Evolutionary conservation across 192 early-diverging fungal species (phyloP).

Genomic region (Chytriomyces sp.): DNA sequence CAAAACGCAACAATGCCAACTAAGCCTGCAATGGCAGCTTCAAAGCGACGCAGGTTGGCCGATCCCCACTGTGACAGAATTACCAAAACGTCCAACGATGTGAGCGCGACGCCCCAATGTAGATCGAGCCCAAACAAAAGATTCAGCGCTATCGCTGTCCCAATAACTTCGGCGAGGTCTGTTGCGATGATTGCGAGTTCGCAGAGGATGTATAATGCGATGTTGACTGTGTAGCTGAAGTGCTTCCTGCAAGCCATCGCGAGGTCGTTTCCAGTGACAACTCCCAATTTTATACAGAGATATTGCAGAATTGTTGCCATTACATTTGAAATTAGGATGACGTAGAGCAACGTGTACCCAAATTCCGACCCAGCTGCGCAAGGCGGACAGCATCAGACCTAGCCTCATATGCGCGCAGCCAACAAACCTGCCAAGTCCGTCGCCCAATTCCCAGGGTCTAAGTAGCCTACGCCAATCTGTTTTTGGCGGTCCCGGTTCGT

Average conservation of each 20-base stretch:
- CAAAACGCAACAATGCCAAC: constrained; percentile 65
- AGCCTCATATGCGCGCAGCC: constrained; percentile 25
- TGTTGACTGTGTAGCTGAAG: constrained; percentile 58
- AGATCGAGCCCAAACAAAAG: constrained; percentile 71
- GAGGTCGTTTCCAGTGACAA: constrained; percentile 71
- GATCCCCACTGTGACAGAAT: constrained; percentile 64
- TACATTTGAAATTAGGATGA: constrained; percentile 72
- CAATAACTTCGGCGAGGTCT: constrained; percentile 83
- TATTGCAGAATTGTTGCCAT: constrained; percentile 78
- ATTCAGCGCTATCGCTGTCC: constrained; percentile 80
- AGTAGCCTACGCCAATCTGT: constrained; percentile 52
- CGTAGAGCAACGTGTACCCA: constrained; percentile 70
- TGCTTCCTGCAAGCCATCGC: constrained; percentile 66
- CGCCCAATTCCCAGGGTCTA: constrained; percentile 87
- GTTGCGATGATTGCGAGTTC: constrained; percentile 79
- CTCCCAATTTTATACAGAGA: constrained; percentile 73
- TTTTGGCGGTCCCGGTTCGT: background rate
- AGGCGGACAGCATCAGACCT: background rate
- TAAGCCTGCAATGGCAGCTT: constrained; percentile 63
- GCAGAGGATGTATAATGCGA: constrained; percentile 69
- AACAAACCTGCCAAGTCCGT: constrained; percentile 62
- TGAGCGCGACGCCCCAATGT: constrained; percentile 72
- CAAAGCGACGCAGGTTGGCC: constrained; percentile 65
- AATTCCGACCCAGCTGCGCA: constrained; percentile 66
- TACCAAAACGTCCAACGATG: constrained; percentile 70